Evolutionary conservation across 371 early-diverging fungal genomes (phyloP).

Genomic region (Conidiobolus incongruus): DNA sequence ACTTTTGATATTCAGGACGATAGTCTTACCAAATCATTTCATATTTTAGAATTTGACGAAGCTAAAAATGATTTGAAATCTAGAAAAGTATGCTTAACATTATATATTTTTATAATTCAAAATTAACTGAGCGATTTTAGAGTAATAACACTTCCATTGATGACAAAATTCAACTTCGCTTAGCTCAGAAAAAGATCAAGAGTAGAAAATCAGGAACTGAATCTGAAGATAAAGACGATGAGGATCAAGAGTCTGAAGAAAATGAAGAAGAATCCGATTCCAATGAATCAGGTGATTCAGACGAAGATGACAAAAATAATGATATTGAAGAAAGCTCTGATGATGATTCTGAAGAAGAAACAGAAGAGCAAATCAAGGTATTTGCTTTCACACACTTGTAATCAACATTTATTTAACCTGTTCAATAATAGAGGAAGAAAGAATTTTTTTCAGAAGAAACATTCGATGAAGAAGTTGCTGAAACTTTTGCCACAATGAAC

Average conservation of each 20-base stretch:
- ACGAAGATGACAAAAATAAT: constrained; percentile 11
- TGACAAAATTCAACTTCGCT: constrained; percentile 13
- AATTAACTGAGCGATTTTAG: too few species aligned
- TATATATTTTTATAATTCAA: too few species aligned
- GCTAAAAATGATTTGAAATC: constrained; percentile 49
- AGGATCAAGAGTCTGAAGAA: constrained; percentile 10
- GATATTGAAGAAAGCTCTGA: constrained; percentile 19
- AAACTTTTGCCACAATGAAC: constrained; percentile 72
- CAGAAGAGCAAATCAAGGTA: constrained; percentile 12
- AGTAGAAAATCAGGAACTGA: constrained; percentile 1
- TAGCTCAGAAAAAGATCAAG: not conserved
- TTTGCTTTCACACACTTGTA: too few species aligned
- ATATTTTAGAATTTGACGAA: constrained; percentile 63
- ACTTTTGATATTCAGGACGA: constrained; percentile 53
- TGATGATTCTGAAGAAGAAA: constrained; percentile 17
- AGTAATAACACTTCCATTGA: constrained; percentile 23
- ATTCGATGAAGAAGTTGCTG: constrained; percentile 16
- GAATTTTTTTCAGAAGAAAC: constrained; percentile 46
- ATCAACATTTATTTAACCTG: too few species aligned
- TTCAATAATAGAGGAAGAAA: constrained; percentile 35
- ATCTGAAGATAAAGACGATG: too few species aligned
- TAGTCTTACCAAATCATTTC: constrained; percentile 19
- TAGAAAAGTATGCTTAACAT: constrained; percentile 7
- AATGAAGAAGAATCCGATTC: constrained; percentile 15
- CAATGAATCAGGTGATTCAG: constrained; percentile 15